These are phyloP conservation scores for Metroxylon sagu DNA, from an alignment of 176 grass and related monocot genomes.

Conservation along the genomic window DNA sequence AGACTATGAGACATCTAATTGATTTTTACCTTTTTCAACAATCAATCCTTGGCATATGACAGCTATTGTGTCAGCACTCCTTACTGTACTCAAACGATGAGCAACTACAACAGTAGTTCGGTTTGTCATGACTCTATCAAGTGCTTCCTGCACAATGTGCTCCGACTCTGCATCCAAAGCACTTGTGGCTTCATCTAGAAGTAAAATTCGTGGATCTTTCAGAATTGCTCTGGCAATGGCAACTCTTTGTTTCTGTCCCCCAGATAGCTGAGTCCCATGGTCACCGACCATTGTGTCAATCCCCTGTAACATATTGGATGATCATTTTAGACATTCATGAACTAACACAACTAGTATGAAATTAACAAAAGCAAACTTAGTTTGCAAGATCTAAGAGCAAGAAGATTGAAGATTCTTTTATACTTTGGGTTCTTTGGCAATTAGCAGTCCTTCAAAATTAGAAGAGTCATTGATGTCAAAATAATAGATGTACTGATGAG, in stretches of 20 bases:
- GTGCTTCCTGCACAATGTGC: constrained; percentile 82
- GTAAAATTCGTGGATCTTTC: constrained; percentile 77
- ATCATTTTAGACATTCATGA: too few species aligned
- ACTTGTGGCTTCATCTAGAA: constrained; percentile 91
- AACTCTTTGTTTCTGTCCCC: constrained; percentile 91
- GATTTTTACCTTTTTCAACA: constrained; percentile 64
- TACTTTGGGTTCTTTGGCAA: too few species aligned
- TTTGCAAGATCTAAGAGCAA: too few species aligned
- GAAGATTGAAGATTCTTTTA: too few species aligned
- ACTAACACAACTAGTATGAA: too few species aligned
- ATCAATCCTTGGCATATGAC: constrained; percentile 68
- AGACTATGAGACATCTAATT: neutral
- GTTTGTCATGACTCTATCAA: constrained; percentile 79
- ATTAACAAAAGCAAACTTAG: too few species aligned
- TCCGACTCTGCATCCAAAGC: constrained; percentile 84
- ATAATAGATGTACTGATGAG: too few species aligned
- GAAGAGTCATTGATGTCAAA: too few species aligned
- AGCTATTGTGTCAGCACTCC: constrained; percentile 69
- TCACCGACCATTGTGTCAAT: constrained; percentile 53
- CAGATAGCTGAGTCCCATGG: constrained; percentile 76
- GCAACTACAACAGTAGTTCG: constrained; percentile 78
- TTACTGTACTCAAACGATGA: constrained; percentile 67
- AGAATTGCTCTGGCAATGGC: constrained; percentile 86
- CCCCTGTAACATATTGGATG: too few species aligned
- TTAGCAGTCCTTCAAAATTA: too few species aligned